These are phyloP conservation scores for Ustilago hordei DNA, from an alignment of 1,284 basidiomycete species.

Conservation along the genomic window DNA sequence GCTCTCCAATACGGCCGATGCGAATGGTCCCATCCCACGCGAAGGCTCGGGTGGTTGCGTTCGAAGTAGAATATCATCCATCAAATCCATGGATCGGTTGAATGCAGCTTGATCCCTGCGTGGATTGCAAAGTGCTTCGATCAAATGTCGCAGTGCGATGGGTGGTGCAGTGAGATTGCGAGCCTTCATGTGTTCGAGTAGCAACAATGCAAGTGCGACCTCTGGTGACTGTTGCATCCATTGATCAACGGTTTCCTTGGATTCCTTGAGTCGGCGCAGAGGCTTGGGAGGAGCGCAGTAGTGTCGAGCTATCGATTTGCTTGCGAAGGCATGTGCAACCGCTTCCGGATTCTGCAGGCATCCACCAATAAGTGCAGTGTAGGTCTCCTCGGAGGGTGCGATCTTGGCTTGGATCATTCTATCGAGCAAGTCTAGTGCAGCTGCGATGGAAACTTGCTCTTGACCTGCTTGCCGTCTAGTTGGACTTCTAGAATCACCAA, in stretches of 20 bases:
- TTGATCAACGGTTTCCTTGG: slow-evolving; percentile 10
- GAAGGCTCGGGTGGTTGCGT: slow-evolving; percentile 5
- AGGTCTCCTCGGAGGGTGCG: slow-evolving; percentile 55
- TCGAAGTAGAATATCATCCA: slow-evolving; percentile 44
- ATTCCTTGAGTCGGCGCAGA: slow-evolving; percentile 23
- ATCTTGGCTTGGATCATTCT: slow-evolving; percentile 55
- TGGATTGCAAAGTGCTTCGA: slow-evolving; percentile 33
- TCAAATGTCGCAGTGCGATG: slow-evolving; percentile 38
- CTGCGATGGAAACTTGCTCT: slow-evolving; percentile 36
- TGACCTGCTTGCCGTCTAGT: background rate
- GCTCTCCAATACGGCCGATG: slow-evolving; percentile 11
- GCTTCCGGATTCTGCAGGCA: slow-evolving; percentile 37
- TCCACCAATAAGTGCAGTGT: slow-evolving; percentile 50
- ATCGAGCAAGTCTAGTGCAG: slow-evolving; percentile 57
- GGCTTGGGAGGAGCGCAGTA: slow-evolving; percentile 21
- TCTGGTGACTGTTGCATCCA: slow-evolving; percentile 26
- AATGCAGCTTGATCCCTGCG: slow-evolving; percentile 39
- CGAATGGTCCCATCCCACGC: slow-evolving; percentile 31
- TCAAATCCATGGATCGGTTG: slow-evolving; percentile 35
- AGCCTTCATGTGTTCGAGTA: slow-evolving; percentile 50
- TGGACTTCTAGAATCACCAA: slow-evolving; percentile 10
- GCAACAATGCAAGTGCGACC: slow-evolving; percentile 38
- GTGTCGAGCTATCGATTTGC: slow-evolving; percentile 15
- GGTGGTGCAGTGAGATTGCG: slow-evolving; percentile 27
- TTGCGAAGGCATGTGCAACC: slow-evolving; percentile 26